Conservation (phyloP, 192 early-diverging fungal species). For the Pecoramyces ruminantium region DNA sequence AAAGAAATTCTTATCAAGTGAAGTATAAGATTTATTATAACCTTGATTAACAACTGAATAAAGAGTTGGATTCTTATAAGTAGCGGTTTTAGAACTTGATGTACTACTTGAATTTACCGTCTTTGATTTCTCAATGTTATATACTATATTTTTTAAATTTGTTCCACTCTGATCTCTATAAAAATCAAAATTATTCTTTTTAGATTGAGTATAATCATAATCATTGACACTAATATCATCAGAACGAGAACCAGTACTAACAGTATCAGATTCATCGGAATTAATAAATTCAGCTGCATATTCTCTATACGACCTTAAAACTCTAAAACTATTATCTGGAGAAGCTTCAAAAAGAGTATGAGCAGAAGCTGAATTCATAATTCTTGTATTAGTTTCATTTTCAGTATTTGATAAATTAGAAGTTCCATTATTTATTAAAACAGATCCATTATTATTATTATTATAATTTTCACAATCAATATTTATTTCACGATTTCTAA, state of each 20-base stretch:
- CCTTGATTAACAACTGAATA: not conserved
- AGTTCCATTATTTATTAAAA: not conserved
- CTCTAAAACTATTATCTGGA: not conserved
- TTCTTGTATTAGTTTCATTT: not conserved
- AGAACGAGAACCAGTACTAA: not conserved
- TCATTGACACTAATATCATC: not conserved
- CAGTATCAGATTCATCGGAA: not conserved
- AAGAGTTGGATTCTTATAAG: not conserved
- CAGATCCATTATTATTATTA: not conserved
- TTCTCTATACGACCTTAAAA: not conserved
- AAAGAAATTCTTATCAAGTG: not conserved
- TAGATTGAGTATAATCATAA: not conserved
- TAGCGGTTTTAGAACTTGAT: not conserved
- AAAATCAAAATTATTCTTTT: not conserved
- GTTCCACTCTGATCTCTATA: not conserved
- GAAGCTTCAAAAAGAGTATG: not conserved
- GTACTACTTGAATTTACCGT: not conserved
- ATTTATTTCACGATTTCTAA: not conserved
- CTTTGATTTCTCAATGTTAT: not conserved
- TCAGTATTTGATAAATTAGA: not conserved
- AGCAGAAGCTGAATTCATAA: not conserved
- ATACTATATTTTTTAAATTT: not conserved
- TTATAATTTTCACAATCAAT: not conserved
- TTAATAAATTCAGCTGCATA: not conserved
- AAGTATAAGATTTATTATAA: no score